Evolutionary conservation across 192 early-diverging fungal genomes (phyloP).

Genomic region (Chytriomyces confervae): DNA sequence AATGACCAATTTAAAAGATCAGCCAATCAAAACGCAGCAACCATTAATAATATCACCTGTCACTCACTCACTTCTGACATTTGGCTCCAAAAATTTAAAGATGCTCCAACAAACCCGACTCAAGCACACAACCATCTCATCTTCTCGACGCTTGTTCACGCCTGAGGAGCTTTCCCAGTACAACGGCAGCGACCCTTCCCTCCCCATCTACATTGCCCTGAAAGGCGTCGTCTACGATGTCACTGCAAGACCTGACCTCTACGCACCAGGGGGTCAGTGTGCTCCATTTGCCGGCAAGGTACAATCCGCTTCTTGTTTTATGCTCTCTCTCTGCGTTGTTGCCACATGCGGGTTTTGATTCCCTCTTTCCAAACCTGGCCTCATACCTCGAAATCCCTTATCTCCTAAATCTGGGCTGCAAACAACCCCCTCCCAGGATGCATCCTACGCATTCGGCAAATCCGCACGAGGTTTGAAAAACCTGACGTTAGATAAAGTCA

Average conservation of each 20-base stretch:
- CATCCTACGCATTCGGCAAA: neutral
- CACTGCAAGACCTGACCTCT: neutral
- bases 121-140: neutral
- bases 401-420: neutral
- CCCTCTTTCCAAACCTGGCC: no score
- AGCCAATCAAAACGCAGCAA: neutral
- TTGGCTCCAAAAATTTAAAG: no score
- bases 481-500: neutral
- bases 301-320: neutral
- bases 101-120: no score
- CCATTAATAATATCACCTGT: no score
- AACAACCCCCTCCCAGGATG: constrained; percentile 2
- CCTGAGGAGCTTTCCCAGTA: neutral
- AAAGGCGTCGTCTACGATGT: constrained; percentile 3
- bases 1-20: neutral
- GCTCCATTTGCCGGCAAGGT: constrained; percentile 5
- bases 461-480: neutral
- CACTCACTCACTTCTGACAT: no score
- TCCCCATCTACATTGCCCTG: neutral
- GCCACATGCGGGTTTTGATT: no score
- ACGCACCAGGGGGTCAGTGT: neutral
- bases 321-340: no score
- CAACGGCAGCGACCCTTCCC: neutral
- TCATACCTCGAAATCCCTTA: no score
- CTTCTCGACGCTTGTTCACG: neutral